A percentile compares a stretch with the other conserved stretches of the same genome.
Conservation (phyloP, 75 land plant species). For the Sequoia sempervirens region DNA sequence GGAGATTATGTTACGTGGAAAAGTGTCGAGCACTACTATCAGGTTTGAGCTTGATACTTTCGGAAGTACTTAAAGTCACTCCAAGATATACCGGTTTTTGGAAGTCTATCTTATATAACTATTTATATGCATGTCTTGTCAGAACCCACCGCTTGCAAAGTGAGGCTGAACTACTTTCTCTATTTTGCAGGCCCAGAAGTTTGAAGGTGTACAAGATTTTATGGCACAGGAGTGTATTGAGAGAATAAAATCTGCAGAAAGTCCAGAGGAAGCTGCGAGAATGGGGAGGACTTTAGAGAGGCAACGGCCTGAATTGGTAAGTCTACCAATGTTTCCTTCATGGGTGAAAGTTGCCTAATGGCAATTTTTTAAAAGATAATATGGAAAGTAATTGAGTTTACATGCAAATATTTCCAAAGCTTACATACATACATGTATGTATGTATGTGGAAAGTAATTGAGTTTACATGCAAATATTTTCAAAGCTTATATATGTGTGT, state of each 20-base stretch:
- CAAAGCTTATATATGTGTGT: no score
- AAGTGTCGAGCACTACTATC: constrained; percentile 95
- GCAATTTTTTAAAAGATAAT: neutral
- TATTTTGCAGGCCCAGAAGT: constrained; percentile 81
- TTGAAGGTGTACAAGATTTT: constrained; percentile 62
- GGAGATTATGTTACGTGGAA: constrained; percentile 60
- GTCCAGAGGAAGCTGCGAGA: constrained; percentile 97
- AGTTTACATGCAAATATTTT: no score
- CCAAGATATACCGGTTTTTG: neutral
- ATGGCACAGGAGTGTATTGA: constrained; percentile 43
- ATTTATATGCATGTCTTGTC: neutral
- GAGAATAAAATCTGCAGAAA: constrained; percentile 57
- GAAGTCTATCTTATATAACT: neutral
- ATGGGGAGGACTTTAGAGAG: constrained; percentile 69
- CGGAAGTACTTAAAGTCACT: neutral
- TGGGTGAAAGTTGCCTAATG: neutral
- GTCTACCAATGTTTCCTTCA: constrained; percentile 1
- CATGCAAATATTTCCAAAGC: neutral
- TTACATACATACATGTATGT: no score
- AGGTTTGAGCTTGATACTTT: constrained; percentile 40
- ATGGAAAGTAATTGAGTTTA: neutral
- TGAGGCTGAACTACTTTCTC: neutral
- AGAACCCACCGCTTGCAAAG: neutral
- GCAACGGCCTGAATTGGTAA: constrained; percentile 76
- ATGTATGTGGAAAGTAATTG: no score